A percentile compares a stretch with the other conserved stretches of the same genome.
These are phyloP conservation scores for Xylariales sp. DNA, from an alignment of 2,329 filamentous ascomycete genomes.

Conservation along the genomic window DNA sequence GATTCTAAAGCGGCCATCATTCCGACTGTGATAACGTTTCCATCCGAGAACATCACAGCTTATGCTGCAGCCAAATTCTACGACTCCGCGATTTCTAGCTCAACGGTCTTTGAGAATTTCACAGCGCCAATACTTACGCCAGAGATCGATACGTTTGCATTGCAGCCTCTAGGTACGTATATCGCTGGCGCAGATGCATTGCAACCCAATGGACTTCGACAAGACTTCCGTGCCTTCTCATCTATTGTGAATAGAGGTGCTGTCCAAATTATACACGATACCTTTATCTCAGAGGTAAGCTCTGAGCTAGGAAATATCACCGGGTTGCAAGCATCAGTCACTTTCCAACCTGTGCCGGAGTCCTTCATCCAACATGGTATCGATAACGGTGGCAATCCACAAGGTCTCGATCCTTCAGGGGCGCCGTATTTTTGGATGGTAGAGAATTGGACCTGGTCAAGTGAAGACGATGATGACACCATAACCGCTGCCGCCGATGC, in stretches of 20 bases:
- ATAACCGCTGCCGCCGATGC: background rate
- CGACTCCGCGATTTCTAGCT: background rate
- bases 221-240: background rate
- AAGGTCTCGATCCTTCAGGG: background rate
- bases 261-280: background rate
- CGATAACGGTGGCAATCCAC: background rate
- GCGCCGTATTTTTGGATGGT: background rate
- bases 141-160: background rate
- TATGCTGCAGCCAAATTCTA: background rate
- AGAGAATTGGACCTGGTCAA: background rate
- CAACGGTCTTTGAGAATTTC: background rate
- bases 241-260: background rate
- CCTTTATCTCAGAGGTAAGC: background rate
- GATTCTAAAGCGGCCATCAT: background rate
- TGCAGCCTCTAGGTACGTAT: background rate
- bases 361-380: background rate
- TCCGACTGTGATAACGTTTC: conserved; percentile 10
- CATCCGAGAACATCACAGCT: background rate
- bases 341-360: background rate
- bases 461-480: background rate
- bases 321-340: background rate
- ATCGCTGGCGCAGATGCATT: background rate
- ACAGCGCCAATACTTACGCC: background rate
- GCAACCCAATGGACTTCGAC: background rate
- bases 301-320: background rate